Percentiles rank a stretch among this genome's conserved stretches.
Conservation (phyloP, 129 eudicot genomes). For the Artemisia argyi region DNA sequence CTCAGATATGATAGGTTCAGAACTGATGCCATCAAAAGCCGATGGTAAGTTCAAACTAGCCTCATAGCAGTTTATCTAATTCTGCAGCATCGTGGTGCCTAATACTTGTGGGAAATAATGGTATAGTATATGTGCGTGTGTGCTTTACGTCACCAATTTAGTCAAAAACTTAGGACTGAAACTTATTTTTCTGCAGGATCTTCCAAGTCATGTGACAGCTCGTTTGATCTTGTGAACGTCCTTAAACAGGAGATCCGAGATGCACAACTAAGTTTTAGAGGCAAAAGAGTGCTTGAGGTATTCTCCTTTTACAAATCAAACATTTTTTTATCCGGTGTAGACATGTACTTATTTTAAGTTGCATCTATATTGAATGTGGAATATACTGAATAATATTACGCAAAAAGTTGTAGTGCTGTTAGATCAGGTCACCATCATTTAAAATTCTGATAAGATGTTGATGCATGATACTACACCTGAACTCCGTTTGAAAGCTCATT, state of each 20-base stretch:
- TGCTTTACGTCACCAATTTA: conserved; percentile 3
- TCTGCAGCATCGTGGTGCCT: conserved; percentile 7
- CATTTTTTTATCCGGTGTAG: not conserved
- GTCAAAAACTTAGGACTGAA: not conserved
- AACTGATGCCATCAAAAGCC: conserved; percentile 56
- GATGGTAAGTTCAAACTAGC: conserved; percentile 50
- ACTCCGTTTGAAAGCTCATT: conserved; percentile 16
- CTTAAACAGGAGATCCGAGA: conserved; percentile 86
- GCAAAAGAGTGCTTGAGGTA: conserved; percentile 85
- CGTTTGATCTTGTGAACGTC: conserved; percentile 65
- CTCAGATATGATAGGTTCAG: conserved; percentile 61
- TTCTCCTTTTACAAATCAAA: not conserved
- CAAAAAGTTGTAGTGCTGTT: too few relatives aligned
- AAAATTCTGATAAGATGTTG: not conserved
- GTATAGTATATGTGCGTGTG: not conserved
- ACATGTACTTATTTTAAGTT: not conserved
- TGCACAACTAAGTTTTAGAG: conserved; percentile 83
- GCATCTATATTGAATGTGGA: not conserved
- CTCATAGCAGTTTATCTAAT: not conserved
- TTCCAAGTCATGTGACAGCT: conserved; percentile 70
- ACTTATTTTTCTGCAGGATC: conserved; percentile 42
- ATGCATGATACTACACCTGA: conserved; percentile 7
- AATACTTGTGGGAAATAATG: not conserved
- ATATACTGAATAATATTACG: too few relatives aligned
- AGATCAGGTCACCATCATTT: too few relatives aligned